Base-by-base conservation (phyloP, 768 basidiomycete species). In the Candolleomyces eurysporus region DNA sequence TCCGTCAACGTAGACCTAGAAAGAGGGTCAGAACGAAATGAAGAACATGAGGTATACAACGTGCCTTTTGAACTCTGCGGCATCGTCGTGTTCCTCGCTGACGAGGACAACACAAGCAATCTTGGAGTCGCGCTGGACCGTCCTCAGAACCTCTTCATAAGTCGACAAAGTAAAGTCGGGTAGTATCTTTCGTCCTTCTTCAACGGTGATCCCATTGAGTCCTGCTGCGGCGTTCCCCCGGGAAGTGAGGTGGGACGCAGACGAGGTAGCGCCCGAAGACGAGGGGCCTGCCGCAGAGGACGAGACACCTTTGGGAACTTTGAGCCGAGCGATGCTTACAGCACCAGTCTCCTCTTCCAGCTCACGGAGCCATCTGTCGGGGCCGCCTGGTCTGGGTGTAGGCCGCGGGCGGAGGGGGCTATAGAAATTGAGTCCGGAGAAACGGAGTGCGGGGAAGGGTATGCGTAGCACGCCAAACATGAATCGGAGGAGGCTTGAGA, bases 71-170 rank as follows among this genome's bases (percentile, higher is more conserved):
- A 98, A 98, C 64, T 87, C 89, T 1, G 86, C 77, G 22, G 90
- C 90, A 64, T 94, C 88, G 69, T 98, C 94, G 66, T 99, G 95
- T 69, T 97, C 95, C 42, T 87, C 87, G 66, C 91, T 94, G 60
- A 93, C 87, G 32, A 98, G 78, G 4, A 98, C 74, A 2, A 95
- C 83, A 67, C 94, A 92, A 0, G 88, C 88, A 56, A 97, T 80
- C 70, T 84, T 85, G 21, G 79, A 75, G 48, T 96, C 90, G 54
- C 79, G 83, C 69, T 93, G 85, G 62, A 92, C 91, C 43, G 72
- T 68, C 57, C 84, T 80, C 63, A 96, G 73, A 45, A 89, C 89
- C 4, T 88, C 83, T 63, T 98, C 94, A 70, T 98, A 98, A 17
- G 84, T 82, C 1, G 91, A 90, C 4, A 88, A 72, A 53, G 80